Base-by-base conservation (phyloP, 495 filamentous ascomycete species). In the Achaetomiella virescens region DNA sequence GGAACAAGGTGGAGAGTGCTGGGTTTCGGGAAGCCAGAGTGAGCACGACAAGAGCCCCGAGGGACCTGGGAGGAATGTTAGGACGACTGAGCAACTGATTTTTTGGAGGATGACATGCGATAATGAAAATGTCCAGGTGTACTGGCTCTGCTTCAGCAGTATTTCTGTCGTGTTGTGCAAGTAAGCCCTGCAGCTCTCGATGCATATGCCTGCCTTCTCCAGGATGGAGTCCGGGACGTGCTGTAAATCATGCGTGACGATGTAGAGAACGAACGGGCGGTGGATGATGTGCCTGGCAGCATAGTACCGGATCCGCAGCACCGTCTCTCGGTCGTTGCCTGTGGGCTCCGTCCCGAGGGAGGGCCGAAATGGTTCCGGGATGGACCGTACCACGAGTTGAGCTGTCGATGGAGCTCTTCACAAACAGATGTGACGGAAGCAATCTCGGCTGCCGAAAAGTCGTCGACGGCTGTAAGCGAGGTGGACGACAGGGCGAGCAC, bases 311-410 rank as follows among this genome's bases (percentile, higher is more conserved):
- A 49, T 49, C 33, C 47, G 47, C 31, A 49, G 12, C 2, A 49
- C 33, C 18, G 47, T 37, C 33, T 49, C 20, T n/a, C 47, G n/a
- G 18, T 49, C 47, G 31, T 49, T 36, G 1, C 47, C 29, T 5
- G 33, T 49, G 10, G 47, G 47, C 10, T 37, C 47, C 5, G 31
- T 49, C 17, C 47, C 47, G 6, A 49, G 47, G 4, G 47, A 2
- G 2, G 47, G 47, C 31, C 47, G 47, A 15, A 36, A 49, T 2
- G 31, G 47, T 37, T 49, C 47, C 31, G 47, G 47, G 10, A 49
- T 49, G 20, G 47, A 49, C 18, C 47, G 47, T 49, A 49, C 47
- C 47, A 49, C 18, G 33, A 49, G 18, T 49, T 49, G 31, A 49
- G 47, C 20, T 49, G 47, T 12, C 47, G 47, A 36, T 49, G 21